Conservation (phyloP, 1,284 basidiomycete genomes). For the Trichosporon sp. region DNA sequence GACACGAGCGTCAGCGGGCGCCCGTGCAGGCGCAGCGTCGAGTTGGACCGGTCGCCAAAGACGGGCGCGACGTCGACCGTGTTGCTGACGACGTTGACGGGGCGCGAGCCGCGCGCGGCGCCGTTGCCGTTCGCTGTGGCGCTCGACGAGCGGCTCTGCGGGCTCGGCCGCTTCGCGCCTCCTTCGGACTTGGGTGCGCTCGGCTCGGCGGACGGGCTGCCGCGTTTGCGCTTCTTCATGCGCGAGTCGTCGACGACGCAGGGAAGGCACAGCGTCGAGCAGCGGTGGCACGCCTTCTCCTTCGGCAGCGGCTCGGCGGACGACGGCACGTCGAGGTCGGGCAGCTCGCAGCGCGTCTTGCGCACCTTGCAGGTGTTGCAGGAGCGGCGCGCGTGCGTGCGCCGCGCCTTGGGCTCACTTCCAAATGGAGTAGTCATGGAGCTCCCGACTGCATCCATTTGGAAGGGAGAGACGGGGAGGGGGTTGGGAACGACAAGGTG, state of each 20-base stretch:
- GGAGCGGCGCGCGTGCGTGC: conserved; percentile 44
- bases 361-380: conserved; percentile 46
- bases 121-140: neutral
- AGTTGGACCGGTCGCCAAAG: conserved; percentile 1
- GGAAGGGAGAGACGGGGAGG: neutral
- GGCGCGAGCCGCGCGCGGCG: neutral
- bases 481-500: neutral
- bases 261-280: conserved; percentile 37
- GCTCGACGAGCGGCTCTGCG: neutral
- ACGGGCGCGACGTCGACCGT: conserved; percentile 26
- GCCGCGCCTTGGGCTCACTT: conserved; percentile 29
- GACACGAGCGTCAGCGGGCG: conserved; percentile 36
- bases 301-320: conserved; percentile 28
- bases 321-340: conserved; percentile 42
- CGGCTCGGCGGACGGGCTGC: neutral
- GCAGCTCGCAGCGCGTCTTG: conserved; percentile 46
- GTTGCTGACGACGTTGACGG: conserved; percentile 26
- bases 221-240: conserved; percentile 28
- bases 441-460: conserved; percentile 4
- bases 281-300: conserved; percentile 45
- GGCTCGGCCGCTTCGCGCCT: neutral
- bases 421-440: neutral
- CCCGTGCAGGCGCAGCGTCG: conserved; percentile 33
- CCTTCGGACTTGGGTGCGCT: neutral
- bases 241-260: conserved; percentile 43